A percentile compares a stretch with the other conserved stretches of the same genome.
Evolutionary conservation across 352 stramenopile species (phyloP).

Genomic region (Pythium scleroteichum): DNA sequence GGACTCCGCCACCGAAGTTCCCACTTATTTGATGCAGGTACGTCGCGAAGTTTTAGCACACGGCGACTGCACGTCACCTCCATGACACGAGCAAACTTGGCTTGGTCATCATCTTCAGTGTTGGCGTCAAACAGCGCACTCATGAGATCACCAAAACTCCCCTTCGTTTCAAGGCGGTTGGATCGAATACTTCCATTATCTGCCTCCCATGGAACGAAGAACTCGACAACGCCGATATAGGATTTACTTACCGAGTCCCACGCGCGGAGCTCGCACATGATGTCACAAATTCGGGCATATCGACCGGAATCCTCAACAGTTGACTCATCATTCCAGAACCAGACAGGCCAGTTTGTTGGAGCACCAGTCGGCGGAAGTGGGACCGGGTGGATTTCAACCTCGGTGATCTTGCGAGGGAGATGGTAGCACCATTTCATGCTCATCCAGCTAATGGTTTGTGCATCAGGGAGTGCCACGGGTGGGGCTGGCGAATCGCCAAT

Average conservation of each 20-base stretch:
- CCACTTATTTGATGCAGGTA: constrained; percentile 66
- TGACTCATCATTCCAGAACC: constrained; percentile 36
- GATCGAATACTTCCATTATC: too few species aligned
- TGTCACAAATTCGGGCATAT: constrained; percentile 52
- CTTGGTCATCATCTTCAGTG: constrained; percentile 40
- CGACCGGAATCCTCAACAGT: constrained; percentile 7
- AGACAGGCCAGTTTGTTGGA: constrained; percentile 61
- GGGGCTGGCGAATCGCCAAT: background rate
- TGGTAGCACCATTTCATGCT: constrained; percentile 82
- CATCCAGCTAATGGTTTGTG: constrained; percentile 73
- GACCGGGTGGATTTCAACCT: constrained; percentile 56
- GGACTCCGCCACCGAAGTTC: constrained; percentile 75
- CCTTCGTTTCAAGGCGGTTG: constrained; percentile 32
- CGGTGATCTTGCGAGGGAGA: constrained; percentile 53
- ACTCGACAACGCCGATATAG: constrained; percentile 61
- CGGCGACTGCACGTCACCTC: constrained; percentile 31
- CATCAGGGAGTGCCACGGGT: constrained; percentile 28
- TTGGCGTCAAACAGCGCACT: constrained; percentile 75
- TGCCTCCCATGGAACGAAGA: constrained; percentile 75
- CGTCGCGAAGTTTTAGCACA: constrained; percentile 33
- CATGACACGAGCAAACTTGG: constrained; percentile 29
- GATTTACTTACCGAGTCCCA: constrained; percentile 56
- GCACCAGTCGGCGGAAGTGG: constrained; percentile 61
- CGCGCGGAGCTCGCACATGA: constrained; percentile 71
- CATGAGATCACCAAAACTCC: constrained; percentile 70